Percentiles rank a stretch among this genome's conserved stretches.
phyloP scores from a whole-genome alignment of 192 early-diverging fungal species.

The Entomortierella beljakovae region DNA sequence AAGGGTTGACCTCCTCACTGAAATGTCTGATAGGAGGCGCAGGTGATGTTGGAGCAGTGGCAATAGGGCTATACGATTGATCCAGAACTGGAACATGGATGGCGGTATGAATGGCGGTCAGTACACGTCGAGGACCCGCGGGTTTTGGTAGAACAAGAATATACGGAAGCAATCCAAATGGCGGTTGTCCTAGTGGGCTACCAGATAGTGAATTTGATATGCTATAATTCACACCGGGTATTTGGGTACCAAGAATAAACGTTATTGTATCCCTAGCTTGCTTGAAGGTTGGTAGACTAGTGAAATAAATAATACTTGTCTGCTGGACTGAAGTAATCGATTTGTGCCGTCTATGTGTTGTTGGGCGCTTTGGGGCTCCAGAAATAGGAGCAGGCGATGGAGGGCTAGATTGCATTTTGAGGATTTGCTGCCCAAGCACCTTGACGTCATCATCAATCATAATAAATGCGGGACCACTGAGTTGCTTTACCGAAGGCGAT shows the following conservation, averaged over 20 bases:
- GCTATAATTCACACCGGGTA: conserved; percentile 22
- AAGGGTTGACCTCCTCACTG: conserved; percentile 48
- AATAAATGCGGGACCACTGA: conserved; percentile 62
- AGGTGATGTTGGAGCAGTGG: conserved; percentile 65
- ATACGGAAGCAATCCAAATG: conserved; percentile 56
- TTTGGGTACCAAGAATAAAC: conserved; percentile 35
- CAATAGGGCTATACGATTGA: conserved; percentile 65
- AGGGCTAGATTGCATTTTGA: conserved; percentile 48
- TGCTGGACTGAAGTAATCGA: conserved; percentile 52
- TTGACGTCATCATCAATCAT: conserved; percentile 70
- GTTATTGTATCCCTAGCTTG: conserved; percentile 61
- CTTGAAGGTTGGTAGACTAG: conserved; percentile 65
- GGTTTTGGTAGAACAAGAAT: conserved; percentile 72
- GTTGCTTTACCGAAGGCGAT: conserved; percentile 7
- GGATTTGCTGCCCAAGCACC: conserved; percentile 59
- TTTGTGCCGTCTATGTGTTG: conserved; percentile 31
- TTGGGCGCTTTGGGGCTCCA: conserved; percentile 25
- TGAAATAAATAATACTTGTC: conserved; percentile 68
- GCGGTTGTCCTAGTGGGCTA: conserved; percentile 1
- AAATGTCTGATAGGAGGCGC: conserved; percentile 27
- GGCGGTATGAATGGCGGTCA: conserved; percentile 69
- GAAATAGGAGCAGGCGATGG: conserved; percentile 17
- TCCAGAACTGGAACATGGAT: conserved; percentile 63
- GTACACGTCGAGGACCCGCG: conserved; percentile 66
- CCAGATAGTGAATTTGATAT: conserved; percentile 23